These are phyloP conservation scores for Paramecium pentaurelia DNA, from an alignment of 73 alveolate species.

Conservation along the genomic window DNA sequence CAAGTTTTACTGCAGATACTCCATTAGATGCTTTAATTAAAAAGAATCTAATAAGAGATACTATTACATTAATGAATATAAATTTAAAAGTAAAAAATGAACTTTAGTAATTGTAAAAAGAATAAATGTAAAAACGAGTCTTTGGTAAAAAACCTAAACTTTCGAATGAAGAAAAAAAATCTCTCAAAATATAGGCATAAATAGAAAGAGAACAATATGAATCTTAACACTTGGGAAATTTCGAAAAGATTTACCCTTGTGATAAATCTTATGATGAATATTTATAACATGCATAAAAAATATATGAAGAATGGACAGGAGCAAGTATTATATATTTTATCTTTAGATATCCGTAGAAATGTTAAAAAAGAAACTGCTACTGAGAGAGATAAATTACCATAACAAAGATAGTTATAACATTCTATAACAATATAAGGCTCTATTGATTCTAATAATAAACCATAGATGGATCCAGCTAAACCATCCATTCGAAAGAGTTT, in stretches of 20 bases:
- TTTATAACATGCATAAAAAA: conserved; percentile 37
- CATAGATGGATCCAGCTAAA: not conserved
- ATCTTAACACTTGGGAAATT: conserved; percentile 38
- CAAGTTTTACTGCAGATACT: conserved; percentile 81
- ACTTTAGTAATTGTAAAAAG: conserved; percentile 41
- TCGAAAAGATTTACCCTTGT: conserved; percentile 39
- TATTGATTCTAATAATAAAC: not conserved
- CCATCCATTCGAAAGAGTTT: not conserved
- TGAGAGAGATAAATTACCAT: not conserved
- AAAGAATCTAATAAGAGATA: conserved; percentile 65
- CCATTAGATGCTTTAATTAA: conserved; percentile 80
- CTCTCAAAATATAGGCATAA: conserved; percentile 6
- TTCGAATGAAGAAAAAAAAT: not conserved
- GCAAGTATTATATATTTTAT: not conserved
- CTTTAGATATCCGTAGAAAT: conserved; percentile 34
- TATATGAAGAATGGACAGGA: conserved; percentile 62
- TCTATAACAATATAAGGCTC: not conserved
- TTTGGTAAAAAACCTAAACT: conserved; percentile 3
- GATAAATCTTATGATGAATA: conserved; percentile 48
- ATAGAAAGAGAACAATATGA: conserved; percentile 39
- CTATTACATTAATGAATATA: conserved; percentile 66
- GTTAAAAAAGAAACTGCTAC: not conserved
- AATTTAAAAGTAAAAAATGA: conserved; percentile 59
- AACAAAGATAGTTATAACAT: not conserved
- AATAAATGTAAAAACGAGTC: conserved; percentile 17